A percentile compares a stretch with the other conserved stretches of the same genome.
phyloP scores from a whole-genome alignment of 2,329 filamentous ascomycete genomes.

The Tympanopsis confertula region DNA sequence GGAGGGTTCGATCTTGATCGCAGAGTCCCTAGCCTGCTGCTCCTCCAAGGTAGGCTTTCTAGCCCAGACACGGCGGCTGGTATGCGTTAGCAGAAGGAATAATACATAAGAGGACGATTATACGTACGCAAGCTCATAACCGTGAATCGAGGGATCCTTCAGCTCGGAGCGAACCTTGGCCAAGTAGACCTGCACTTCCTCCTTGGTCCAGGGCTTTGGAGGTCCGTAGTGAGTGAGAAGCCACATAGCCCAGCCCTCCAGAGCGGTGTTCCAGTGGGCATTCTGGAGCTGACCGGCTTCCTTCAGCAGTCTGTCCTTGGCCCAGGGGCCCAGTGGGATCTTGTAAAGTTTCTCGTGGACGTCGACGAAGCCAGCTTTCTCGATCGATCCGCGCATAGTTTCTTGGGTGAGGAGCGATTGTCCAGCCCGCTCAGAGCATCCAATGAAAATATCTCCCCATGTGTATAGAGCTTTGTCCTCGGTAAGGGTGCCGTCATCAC shows the following conservation, averaged over 20 bases:
- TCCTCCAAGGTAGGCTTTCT: no score
- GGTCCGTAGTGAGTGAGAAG: conserved; percentile 12
- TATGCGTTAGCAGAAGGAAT: no score
- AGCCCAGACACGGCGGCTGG: no score
- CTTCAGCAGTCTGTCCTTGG: conserved; percentile 4
- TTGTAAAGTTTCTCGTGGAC: conserved; percentile 1
- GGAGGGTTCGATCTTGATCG: no score
- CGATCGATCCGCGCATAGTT: conserved; percentile 11
- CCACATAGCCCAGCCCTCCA: conserved; percentile 16
- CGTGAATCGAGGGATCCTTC: conserved; percentile 6
- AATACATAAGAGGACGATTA: no score
- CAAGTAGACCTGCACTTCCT: conserved; percentile 11
- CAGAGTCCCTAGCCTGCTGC: no score
- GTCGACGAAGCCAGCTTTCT: conserved; percentile 6
- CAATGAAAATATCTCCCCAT: conserved; percentile 10
- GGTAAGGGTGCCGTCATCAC: no score
- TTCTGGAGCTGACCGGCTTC: conserved; percentile 8
- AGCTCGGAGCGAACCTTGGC: conserved; percentile 9
- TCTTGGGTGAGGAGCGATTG: conserved; percentile 9
- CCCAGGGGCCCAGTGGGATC: conserved; percentile 1
- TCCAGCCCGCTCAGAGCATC: conserved; percentile 9
- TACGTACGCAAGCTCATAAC: conserved; percentile 2
- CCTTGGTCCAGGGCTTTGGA: conserved; percentile 9
- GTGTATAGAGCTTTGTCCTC: conserved; percentile 5
- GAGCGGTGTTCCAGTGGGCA: conserved; percentile 12